Percentiles rank a stretch among this genome's conserved stretches.
Evolutionary conservation across 306 rosid species (phyloP).

Genomic region (Castanea mollissima): DNA sequence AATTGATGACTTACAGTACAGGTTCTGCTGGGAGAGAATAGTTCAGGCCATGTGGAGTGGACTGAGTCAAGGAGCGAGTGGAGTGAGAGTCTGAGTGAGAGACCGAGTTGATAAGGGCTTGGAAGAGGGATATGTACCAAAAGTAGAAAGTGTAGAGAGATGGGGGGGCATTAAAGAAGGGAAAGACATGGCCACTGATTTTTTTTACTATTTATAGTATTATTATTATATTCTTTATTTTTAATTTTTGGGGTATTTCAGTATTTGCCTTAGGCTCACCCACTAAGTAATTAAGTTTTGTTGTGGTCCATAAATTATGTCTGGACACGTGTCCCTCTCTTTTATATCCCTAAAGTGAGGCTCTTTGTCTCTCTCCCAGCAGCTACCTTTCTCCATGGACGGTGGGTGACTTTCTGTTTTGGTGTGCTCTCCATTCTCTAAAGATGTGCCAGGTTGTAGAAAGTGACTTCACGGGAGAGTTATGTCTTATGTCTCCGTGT

Average conservation of each 20-base stretch:
- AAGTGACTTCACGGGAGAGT: too few species aligned
- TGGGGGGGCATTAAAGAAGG: too few species aligned
- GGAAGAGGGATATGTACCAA: not conserved
- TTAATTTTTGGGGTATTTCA: too few species aligned
- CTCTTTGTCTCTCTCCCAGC: not conserved
- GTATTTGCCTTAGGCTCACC: too few species aligned
- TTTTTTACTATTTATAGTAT: not conserved
- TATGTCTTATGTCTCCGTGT: too few species aligned
- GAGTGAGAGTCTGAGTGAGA: not conserved
- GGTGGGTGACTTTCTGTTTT: not conserved
- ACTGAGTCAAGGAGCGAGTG: not conserved
- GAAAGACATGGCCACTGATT: not conserved
- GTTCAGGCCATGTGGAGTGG: slow-evolving; percentile 1
- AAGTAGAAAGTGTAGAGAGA: not conserved
- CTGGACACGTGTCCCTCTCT: too few species aligned
- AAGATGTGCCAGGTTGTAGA: too few species aligned
- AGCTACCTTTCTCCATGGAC: not conserved
- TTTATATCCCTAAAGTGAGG: too few species aligned
- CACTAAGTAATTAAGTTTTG: too few species aligned
- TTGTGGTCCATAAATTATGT: too few species aligned
- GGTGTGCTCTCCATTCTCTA: not conserved
- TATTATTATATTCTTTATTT: not conserved
- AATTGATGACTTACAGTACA: not conserved
- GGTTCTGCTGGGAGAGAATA: not conserved
- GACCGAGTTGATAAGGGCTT: too few species aligned